Evolutionary conservation across 2,329 filamentous ascomycete genomes (phyloP), one percentile per base, ranked within the genome.

Genomic region (Stagonosporopsis cucurbitacearum): DNA sequence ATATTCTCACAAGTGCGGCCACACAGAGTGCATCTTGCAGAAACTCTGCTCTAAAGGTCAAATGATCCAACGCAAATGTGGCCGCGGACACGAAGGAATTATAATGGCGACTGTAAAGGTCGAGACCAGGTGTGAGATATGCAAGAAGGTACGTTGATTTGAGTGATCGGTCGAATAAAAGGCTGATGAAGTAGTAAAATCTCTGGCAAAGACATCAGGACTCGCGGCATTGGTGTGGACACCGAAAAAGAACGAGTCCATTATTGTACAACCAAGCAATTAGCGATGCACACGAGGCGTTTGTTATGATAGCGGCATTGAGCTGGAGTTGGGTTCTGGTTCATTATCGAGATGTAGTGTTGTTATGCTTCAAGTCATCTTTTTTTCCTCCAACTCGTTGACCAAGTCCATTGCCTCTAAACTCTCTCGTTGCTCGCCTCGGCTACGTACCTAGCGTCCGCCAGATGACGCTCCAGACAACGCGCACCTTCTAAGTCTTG

Each of bases 1-100:
- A 43, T 79, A 81, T 70, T 73, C 69, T 3, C 75, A 80, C 68
- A 65, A 68, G 13, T 81, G 79, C 65, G 78, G 78, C 40, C 79
- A 81, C 64, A 78, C 77, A 15, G 68, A 72, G 52, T 79, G 72
- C 63, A 54, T 73, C 11, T 66, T 75, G 50, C 65, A 68, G 30
- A 61, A 69, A 42, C 58, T 70, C 20, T 75, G 71, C 23, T 32
- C 63, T 2, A 66, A 64, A 17, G 70, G 65, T 5, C 69, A 73
- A 22, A 69, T 73, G 63, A 67, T 61, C 11, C 71, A 74, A 55
- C 65, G 66, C 46, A 72, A 65, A 43, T 75, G 72, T 25, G 61
- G 63, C 1, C 49, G 66, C 13, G 71, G 71, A 4, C 60, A 70
- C 4, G 68, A 72, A 28, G 72, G 72, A 1, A 63, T 62, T 7